phyloP scores from a whole-genome alignment of 305 asterid species.

The Caryopteris hybrid region DNA sequence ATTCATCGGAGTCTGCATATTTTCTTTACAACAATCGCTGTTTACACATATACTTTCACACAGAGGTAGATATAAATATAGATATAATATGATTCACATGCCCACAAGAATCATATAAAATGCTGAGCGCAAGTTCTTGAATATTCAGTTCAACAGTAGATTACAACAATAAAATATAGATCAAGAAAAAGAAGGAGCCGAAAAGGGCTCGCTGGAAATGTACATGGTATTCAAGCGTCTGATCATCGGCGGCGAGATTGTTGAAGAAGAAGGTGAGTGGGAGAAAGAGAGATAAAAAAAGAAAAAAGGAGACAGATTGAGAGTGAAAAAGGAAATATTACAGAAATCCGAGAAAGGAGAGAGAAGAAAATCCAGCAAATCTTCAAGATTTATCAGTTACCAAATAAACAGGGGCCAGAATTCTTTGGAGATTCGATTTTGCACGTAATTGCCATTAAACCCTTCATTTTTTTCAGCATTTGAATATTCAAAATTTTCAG shows the following conservation, averaged over 20 bases:
- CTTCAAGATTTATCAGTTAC: slow-evolving; percentile 19
- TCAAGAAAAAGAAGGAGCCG: slow-evolving; percentile 18
- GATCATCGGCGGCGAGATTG: slow-evolving; percentile 73
- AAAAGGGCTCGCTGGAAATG: slow-evolving; percentile 52
- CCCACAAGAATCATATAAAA: not conserved
- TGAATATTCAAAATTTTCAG: slow-evolving; percentile 14
- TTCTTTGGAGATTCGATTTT: not conserved
- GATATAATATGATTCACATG: not conserved
- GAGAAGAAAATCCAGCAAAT: not conserved
- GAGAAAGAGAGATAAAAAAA: slow-evolving; percentile 55
- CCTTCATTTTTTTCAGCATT: not conserved
- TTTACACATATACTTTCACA: not conserved
- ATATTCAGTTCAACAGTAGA: slow-evolving; percentile 1
- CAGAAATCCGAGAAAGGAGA: not conserved
- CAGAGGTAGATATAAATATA: not conserved
- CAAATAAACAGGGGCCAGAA: not conserved
- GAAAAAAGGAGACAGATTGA: not conserved
- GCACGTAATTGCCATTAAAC: not conserved
- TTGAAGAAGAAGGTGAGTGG: slow-evolving; percentile 76
- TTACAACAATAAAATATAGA: not conserved
- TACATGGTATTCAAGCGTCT: slow-evolving; percentile 61
- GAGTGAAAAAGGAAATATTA: not conserved
- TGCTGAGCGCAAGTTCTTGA: slow-evolving; percentile 10
- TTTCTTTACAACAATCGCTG: not conserved
- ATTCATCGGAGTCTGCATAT: not conserved